Base-by-base conservation (phyloP, 495 filamentous ascomycete species). In the Talaromyces liani region DNA sequence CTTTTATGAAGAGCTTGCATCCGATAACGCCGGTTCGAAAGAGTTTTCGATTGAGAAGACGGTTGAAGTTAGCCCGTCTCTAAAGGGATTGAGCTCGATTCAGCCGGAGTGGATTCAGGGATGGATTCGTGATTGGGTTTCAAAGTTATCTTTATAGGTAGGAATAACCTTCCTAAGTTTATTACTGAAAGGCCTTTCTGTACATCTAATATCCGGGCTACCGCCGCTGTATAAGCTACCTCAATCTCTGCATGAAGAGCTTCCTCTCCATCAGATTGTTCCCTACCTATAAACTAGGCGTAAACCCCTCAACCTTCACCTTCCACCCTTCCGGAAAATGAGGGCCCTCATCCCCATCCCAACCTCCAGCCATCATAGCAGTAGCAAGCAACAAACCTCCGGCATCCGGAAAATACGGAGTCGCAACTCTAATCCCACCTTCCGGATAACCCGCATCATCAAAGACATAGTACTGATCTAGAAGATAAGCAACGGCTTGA, bases 291-390 rank as follows among this genome's bases (percentile, higher is more conserved):
- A 41, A 41, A 41, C 36, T 41, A 12, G 36, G 36, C 14, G 36
- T 41, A 41, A 68, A 83, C n/a, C 80, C 82, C 39, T 82, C 81
- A 7, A 71, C 78, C 14, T 63, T 68, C 6, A 77, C 81, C 25
- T 75, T 62, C 81, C 79, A 84, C 0, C 66, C 72, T 39, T 72
- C 54, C 0, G 80, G 80, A 55, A 79, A 82, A 49, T 80, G 72
- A 60, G 57, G 58, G 6, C 77, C 81, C 47, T 70, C 73, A 22
- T 67, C 68, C 4, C 74, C 82, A 61, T 81, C 77, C 80, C 81
- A 83, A 0, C 79, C 80, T 8, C 82, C 81, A 6, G 79, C 78
- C 77, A 85, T 79, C 80, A 84, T 84, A 6, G 77, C 81, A 62
- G 79, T 73, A 4, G 82, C 82, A 9, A 81, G 55, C 59, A 86